Percentiles rank a stretch among this genome's conserved stretches.
Evolutionary conservation across 768 basidiomycete species (phyloP).

Genomic region (Mycena galopus): DNA sequence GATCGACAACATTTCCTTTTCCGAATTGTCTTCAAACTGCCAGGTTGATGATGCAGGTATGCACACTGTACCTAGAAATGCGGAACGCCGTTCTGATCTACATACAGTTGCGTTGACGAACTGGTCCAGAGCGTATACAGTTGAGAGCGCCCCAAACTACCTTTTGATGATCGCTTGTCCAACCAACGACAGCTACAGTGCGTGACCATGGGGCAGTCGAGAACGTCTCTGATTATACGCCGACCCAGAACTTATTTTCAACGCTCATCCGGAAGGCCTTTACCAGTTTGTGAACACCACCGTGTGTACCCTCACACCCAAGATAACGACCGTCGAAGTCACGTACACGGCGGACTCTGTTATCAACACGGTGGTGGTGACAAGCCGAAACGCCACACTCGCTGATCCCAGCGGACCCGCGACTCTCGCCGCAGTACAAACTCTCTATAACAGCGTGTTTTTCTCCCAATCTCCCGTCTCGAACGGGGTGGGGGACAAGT

Average conservation of each 20-base stretch:
- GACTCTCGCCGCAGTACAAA: background rate
- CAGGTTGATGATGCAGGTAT: too few species aligned
- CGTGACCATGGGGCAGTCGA: too few species aligned
- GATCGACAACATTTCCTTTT: too few species aligned
- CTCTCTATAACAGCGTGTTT: background rate
- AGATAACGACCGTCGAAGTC: background rate
- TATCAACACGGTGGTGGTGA: background rate
- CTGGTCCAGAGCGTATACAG: background rate
- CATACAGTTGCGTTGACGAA: too few species aligned
- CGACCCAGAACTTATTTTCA: too few species aligned
- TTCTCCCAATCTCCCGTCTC: background rate
- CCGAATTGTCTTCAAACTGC: too few species aligned
- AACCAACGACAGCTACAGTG: too few species aligned
- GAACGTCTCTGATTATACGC: too few species aligned
- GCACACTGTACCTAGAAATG: too few species aligned
- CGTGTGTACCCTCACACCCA: background rate
- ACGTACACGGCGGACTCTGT: background rate
- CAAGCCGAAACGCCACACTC: background rate
- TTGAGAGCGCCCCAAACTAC: background rate
- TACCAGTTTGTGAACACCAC: background rate
- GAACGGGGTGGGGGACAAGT: background rate
- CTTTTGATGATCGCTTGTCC: constrained; percentile 1
- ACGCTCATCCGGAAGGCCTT: too few species aligned
- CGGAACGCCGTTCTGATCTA: too few species aligned
- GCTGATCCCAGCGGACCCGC: background rate